Percentiles rank a stretch among this genome's conserved stretches.
These are phyloP conservation scores for Chrysosporium queenslandicum DNA, from an alignment of 2,329 filamentous ascomycete genomes.

Conservation along the genomic window DNA sequence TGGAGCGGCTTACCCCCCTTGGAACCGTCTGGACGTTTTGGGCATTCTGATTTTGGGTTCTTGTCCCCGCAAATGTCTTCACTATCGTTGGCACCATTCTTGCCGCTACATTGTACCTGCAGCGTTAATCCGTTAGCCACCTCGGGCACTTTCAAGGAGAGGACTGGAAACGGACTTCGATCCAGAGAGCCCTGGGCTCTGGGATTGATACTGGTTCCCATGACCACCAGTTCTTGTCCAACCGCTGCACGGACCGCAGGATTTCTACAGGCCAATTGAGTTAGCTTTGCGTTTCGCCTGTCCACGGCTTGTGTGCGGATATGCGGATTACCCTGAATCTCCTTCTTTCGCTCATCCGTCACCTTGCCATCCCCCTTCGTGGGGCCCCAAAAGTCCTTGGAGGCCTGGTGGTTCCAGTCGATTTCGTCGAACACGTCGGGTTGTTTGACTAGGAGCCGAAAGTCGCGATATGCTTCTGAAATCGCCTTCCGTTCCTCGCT, in stretches of 20 bases:
- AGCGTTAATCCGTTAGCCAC: not conserved
- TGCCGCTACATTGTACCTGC: conserved; percentile 4
- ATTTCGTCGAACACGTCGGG: not conserved
- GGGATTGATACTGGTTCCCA: not conserved
- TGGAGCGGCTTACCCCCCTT: conserved; percentile 2
- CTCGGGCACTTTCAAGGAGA: not conserved
- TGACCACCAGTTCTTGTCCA: conserved; percentile 3
- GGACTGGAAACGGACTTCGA: not conserved
- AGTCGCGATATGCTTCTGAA: conserved; percentile 5
- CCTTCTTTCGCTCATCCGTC: not conserved
- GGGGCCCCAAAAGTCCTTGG: conserved; percentile 8
- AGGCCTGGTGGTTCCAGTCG: conserved; percentile 8
- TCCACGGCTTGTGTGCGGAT: not conserved
- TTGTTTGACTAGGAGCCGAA: not conserved
- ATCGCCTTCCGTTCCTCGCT: not conserved
- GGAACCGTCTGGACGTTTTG: not conserved
- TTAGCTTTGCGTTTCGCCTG: not conserved
- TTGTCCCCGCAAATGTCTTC: conserved; percentile 7
- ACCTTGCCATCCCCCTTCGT: conserved; percentile 2
- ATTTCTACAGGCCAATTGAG: not conserved
- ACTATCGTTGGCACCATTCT: not conserved
- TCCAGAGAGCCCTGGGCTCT: not conserved
- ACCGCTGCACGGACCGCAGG: not conserved
- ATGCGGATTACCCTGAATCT: not conserved
- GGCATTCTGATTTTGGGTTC: conserved; percentile 1